Evolutionary conservation across 2,329 filamentous ascomycete species (phyloP), one percentile per base, ranked within the genome.

Genomic region (Pyrenochaeta sp.): DNA sequence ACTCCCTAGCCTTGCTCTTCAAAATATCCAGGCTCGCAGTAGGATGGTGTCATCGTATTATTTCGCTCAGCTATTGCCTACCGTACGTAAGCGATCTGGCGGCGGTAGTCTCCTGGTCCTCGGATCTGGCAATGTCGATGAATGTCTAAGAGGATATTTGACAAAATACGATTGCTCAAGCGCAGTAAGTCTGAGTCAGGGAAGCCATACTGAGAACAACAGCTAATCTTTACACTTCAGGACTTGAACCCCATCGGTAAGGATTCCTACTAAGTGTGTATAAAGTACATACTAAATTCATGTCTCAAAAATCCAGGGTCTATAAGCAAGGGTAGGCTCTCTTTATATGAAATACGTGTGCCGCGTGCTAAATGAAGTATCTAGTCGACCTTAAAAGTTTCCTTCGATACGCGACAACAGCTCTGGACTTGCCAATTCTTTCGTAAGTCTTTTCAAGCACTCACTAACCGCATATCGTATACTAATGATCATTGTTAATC

Each of bases 131-230:
- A 91, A 91, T 64, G 88, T 61, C 7, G 87, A 85, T 62, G 59
- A 84, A 62, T 79, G 77, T 55, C 73, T 85, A 21, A 77, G 82
- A 23, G 82, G 81, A 27, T 76, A 90, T 70, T 77, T 89, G 18
- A 91, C 88, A n/a, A 90, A 91, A 74, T 90, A 90, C 66, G 88
- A 90, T 68, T 85, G 82, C 65, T 75, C 67, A 7, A 76, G 72
- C n/a, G 79, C 79, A 14, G 35, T 78, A 81, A 62, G 40, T 53
- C 9, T 29, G n/a, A 20, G 11, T n/a, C n/a, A n/a, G n/a, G n/a
- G n/a, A n/a, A n/a, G 11, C 14, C 21, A n/a, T 4, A n/a, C 2
- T 2, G 3, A n/a, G 15, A 21, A 14, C 11, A n/a, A 4, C 9
- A 30, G 14, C 39, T 42, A 10, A 42, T 29, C 10, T 36, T 36